These are phyloP conservation scores for Cyberlindnera petersonii DNA, from an alignment of 805 yeast genomes.

Conservation along the genomic window DNA sequence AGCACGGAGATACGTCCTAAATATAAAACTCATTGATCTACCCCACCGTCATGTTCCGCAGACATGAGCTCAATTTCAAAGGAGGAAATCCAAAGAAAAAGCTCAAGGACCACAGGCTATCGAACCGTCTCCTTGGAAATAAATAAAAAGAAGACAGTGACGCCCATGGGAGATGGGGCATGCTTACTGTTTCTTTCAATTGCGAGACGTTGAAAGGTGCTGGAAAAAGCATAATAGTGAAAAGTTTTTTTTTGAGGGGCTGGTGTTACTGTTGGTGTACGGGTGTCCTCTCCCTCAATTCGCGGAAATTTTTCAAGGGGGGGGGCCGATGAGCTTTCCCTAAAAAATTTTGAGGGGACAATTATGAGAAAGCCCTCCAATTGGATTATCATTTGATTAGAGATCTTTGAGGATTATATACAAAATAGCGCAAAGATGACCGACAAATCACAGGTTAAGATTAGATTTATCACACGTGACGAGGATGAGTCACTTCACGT, in stretches of 20 bases:
- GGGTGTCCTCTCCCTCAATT: background rate
- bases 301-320: background rate
- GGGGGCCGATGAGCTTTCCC: conserved; percentile 1
- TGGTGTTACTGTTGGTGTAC: background rate
- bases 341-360: too few species aligned
- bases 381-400: background rate
- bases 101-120: conserved; percentile 8
- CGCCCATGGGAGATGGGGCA: conserved; percentile 13
- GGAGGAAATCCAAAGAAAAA: conserved; percentile 7
- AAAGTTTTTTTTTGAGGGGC: background rate
- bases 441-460: conserved; percentile 64
- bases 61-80: background rate
- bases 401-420: background rate
- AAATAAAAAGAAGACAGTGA: conserved; percentile 1
- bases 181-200: background rate
- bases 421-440: conserved; percentile 14
- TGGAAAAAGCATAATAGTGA: conserved; percentile 1
- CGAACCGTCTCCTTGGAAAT: conserved; percentile 6
- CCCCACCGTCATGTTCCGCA: conserved; percentile 10
- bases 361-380: background rate
- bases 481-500: conserved; percentile 69
- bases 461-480: conserved; percentile 83
- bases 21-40: conserved; percentile 7
- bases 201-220: background rate
- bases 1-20: conserved; percentile 23